Base-by-base conservation (phyloP, 805 yeast species). In the Kregervanrija pseudodelftensis region DNA sequence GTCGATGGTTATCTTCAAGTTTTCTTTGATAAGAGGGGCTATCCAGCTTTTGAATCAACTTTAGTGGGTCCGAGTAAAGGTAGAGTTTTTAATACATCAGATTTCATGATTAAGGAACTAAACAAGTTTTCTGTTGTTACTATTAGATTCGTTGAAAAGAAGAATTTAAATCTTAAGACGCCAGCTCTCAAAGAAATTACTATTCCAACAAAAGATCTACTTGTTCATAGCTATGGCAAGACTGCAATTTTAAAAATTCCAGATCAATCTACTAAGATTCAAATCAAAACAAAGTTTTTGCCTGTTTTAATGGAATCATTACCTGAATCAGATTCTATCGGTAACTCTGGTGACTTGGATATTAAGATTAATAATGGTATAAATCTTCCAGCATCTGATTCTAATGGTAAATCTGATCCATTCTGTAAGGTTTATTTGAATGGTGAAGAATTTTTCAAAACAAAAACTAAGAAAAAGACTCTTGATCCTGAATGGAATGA, bases 391-490 rank as follows among this genome's bases (percentile, higher is more conserved):
- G 74, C 96, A 11, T 95, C 90, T n/a, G 99, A 93, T 65, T 70
- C 85, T 30, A 83, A 82, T 54, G 98, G 98, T 41, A 84, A 85
- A 61, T 87, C 96, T 3, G 99, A 93, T 66, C 99, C 99, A 44
- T 91, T 80, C 61, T 73, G 80, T 48, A 76, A 80, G 56, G 73
- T 88, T 50, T 80, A 72, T 57, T 59, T 87, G 55, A 80, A 90
- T 64, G 82, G 82, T 36, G 70, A 69, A 12, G 73, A 73, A 43
- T 70, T 85, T 48, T 80, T 68, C 70, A 88, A 87, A 69, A 77
- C 96, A 33, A 82, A 86, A 65, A 82, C 82, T 30, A 70, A 77
- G 49, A 93, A 90, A 74, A 89, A 83, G 73, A 88, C 96, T 0
- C 72, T 93, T 54, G 76, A 85, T 47, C 99, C 99, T n/a, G 76